Evolutionary conservation across 495 filamentous ascomycete genomes (phyloP).

Genomic region (Neurospora cerealis): DNA sequence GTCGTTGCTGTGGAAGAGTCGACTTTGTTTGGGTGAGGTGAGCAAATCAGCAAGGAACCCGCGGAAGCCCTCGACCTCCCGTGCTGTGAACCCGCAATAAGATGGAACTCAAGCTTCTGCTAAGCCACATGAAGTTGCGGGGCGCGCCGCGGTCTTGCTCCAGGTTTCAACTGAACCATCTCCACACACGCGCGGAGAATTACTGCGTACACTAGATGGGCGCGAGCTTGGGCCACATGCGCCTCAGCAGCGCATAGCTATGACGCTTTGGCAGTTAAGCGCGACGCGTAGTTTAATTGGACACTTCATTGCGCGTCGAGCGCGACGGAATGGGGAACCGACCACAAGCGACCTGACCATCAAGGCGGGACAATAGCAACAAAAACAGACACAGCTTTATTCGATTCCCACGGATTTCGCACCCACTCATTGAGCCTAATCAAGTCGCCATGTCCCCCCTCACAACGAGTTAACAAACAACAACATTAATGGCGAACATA

Average conservation of each 20-base stretch:
- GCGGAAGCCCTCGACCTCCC: not conserved
- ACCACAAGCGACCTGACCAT: not conserved
- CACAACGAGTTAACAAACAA: not conserved
- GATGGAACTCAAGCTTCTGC: not conserved
- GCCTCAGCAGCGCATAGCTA: not conserved
- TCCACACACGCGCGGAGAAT: not conserved
- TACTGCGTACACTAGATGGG: not conserved
- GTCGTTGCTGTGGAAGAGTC: not conserved
- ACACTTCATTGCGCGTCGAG: not conserved
- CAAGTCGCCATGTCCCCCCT: not conserved
- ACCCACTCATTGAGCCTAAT: not conserved
- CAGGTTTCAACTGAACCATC: not conserved
- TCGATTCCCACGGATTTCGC: not conserved
- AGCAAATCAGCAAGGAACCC: not conserved
- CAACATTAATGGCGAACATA: slow-evolving; percentile 12
- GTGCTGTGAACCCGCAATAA: not conserved
- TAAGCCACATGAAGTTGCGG: not conserved
- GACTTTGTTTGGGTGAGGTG: not conserved
- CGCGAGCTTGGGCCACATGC: not conserved
- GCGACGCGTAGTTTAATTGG: not conserved
- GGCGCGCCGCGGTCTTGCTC: not conserved
- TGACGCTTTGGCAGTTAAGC: slow-evolving; percentile 5
- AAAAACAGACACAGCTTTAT: not conserved
- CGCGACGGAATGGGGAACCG: not conserved
- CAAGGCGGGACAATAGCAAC: not conserved